These are phyloP conservation scores for Neurospora sp. DNA, from an alignment of 495 filamentous ascomycete species.

Conservation along the genomic window DNA sequence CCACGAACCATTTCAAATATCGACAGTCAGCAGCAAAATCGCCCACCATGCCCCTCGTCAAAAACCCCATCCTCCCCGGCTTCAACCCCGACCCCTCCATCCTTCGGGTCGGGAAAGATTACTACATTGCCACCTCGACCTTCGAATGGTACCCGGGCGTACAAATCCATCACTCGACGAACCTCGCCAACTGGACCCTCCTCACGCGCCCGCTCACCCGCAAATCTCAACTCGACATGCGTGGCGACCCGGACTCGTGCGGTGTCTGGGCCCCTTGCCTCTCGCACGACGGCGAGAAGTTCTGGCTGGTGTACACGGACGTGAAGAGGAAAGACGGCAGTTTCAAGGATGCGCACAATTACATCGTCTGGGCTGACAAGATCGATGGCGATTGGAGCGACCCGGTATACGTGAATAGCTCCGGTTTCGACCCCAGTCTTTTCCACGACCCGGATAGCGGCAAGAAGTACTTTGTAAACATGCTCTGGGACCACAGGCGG, in stretches of 20 bases:
- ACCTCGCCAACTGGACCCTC: constrained; percentile 50
- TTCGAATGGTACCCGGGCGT: constrained; percentile 55
- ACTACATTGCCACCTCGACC: constrained; percentile 53
- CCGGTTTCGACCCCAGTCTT: constrained; percentile 47
- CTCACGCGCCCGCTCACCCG: constrained; percentile 50
- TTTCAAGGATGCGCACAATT: constrained; percentile 47
- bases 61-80: constrained; percentile 53
- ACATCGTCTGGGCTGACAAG: constrained; percentile 36
- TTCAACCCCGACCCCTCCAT: constrained; percentile 56
- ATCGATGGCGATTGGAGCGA: constrained; percentile 49
- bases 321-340: constrained; percentile 47
- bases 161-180: constrained; percentile 48
- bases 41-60: constrained; percentile 30
- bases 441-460: constrained; percentile 47
- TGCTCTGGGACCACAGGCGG: constrained; percentile 41
- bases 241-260: constrained; percentile 46
- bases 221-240: constrained; percentile 52
- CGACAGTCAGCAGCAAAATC: not conserved
- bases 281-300: constrained; percentile 46
- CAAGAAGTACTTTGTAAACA: constrained; percentile 46
- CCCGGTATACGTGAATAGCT: constrained; percentile 42
- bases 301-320: constrained; percentile 48
- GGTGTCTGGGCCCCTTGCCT: constrained; percentile 56
- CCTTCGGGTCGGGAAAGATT: constrained; percentile 45
- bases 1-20: not conserved